Base-by-base conservation (phyloP, 208 protist species). In the Trypanosomatidae sp. region DNA sequence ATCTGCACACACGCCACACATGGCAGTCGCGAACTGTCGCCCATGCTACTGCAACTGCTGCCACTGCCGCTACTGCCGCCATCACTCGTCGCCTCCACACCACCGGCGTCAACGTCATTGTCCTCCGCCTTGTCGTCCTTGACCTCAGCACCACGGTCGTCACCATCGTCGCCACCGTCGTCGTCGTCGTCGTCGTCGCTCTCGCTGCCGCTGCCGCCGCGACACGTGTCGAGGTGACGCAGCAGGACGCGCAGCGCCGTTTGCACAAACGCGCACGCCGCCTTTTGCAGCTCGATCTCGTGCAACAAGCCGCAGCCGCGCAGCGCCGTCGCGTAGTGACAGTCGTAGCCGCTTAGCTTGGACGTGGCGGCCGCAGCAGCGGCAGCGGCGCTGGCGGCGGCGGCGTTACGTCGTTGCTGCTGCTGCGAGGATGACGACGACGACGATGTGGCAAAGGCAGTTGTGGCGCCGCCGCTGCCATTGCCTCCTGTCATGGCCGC, bases 241-340 rank as follows among this genome's bases (percentile, higher is more conserved):
- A 74, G 52, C 28, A 87, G 56, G 19, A 45, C 61, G 10, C 63
- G 60, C 27, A 92, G 58, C 24, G 70, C 55, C 21, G 56, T 66
- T 40, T 75, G 66, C 26, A 93, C 57, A 62, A 93, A 87, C n/a
- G 53, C 53, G 65, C 85, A 88, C 15, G 60, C 71, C 27, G 72
- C 48, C 35, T 71, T 70, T 50, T 90, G 85, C 25, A 86, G 48
- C 38, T 90, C 70, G 8, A 85, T 39, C 46, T 93, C 79, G 16
- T 66, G 56, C 45, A 70, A 37, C 63, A 90, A 66, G 3, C 85
- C 85, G 51, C 85, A 93, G 2, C 85, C 85, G 35, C 80, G 43
- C 40, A 93, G 59, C 18, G 51, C 48, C 30, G 78, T 56, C 48
- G 66, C 68, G 59, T 88, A 89, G 42, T 87, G 71, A 43, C 58